Conservation (phyloP, 805 yeast genomes). For the Isabelozyma heimii region DNA sequence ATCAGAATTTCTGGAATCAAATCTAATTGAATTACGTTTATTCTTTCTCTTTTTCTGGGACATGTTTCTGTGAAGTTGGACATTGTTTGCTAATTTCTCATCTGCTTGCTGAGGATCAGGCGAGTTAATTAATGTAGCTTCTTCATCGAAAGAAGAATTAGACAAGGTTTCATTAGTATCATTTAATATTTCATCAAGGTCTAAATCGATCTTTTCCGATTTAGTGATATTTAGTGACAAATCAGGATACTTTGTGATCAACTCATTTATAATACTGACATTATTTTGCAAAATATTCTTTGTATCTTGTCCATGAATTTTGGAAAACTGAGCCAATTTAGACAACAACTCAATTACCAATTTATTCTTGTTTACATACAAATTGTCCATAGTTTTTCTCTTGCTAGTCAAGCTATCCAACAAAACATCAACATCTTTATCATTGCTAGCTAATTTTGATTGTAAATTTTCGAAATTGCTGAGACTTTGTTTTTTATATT, state of each 20-base stretch:
- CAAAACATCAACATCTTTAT: slow-evolving; percentile 48
- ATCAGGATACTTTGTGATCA: slow-evolving; percentile 37
- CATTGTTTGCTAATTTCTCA: slow-evolving; percentile 2
- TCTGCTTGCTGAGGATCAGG: slow-evolving; percentile 8
- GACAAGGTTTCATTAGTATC: slow-evolving; percentile 32
- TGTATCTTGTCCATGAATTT: slow-evolving; percentile 49
- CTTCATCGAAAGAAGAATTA: slow-evolving; percentile 32
- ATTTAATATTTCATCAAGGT: slow-evolving; percentile 30
- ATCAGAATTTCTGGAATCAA: slow-evolving; percentile 17
- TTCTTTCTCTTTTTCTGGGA: slow-evolving; percentile 27
- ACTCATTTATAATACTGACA: slow-evolving; percentile 40
- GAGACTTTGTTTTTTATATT: slow-evolving; percentile 35
- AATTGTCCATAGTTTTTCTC: slow-evolving; percentile 46
- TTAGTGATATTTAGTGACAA: slow-evolving; percentile 26
- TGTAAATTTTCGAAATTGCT: slow-evolving; percentile 34
- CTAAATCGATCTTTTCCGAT: slow-evolving; percentile 25
- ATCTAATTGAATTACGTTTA: slow-evolving; percentile 31
- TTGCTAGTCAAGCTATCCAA: slow-evolving; percentile 48
- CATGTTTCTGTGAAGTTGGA: slow-evolving; percentile 6
- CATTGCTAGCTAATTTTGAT: slow-evolving; percentile 38
- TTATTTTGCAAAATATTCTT: slow-evolving; percentile 44
- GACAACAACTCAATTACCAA: slow-evolving; percentile 42
- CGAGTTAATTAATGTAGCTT: slow-evolving; percentile 21
- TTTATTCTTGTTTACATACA: slow-evolving; percentile 47
- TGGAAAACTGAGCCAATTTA: slow-evolving; percentile 42